Evolutionary conservation across 805 yeast genomes (phyloP).

Genomic region (Saturnispora besseyi): DNA sequence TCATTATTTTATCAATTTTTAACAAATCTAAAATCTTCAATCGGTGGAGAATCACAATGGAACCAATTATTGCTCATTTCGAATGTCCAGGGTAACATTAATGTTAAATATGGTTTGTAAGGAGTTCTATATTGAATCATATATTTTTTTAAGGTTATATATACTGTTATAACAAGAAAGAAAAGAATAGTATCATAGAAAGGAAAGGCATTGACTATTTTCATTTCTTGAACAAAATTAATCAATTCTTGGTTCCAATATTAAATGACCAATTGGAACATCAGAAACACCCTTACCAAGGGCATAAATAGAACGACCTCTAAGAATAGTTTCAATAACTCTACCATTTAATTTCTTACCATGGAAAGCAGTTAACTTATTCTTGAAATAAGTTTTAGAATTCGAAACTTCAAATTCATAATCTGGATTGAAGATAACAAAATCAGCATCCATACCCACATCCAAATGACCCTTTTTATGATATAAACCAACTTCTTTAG

Average conservation of each 20-base stretch:
- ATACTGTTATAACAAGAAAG: not conserved
- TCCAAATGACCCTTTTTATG: constrained; percentile 64
- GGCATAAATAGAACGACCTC: constrained; percentile 66
- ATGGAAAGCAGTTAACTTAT: constrained; percentile 81
- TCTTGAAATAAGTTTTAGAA: constrained; percentile 59
- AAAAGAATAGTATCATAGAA: not conserved
- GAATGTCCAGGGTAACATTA: constrained; percentile 17
- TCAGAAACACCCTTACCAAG: constrained; percentile 45
- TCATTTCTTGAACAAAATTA: not conserved
- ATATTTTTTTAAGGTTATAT: not conserved
- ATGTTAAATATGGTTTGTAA: constrained; percentile 24
- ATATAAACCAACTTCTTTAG: constrained; percentile 71
- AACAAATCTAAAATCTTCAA: constrained; percentile 36
- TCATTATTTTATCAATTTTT: constrained; percentile 37
- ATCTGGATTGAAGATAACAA: constrained; percentile 68
- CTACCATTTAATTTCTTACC: constrained; percentile 62
- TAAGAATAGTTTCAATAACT: constrained; percentile 68
- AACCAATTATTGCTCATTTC: constrained; percentile 1
- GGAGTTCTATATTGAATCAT: not conserved
- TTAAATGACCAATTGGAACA: constrained; percentile 47
- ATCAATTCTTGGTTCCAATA: constrained; percentile 48
- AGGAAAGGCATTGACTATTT: not conserved
- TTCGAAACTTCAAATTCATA: constrained; percentile 42
- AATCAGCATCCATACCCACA: constrained; percentile 82
- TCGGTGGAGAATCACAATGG: constrained; percentile 32